Conservation (phyloP, 257 asterid genomes). For the Solanum pennellii region DNA sequence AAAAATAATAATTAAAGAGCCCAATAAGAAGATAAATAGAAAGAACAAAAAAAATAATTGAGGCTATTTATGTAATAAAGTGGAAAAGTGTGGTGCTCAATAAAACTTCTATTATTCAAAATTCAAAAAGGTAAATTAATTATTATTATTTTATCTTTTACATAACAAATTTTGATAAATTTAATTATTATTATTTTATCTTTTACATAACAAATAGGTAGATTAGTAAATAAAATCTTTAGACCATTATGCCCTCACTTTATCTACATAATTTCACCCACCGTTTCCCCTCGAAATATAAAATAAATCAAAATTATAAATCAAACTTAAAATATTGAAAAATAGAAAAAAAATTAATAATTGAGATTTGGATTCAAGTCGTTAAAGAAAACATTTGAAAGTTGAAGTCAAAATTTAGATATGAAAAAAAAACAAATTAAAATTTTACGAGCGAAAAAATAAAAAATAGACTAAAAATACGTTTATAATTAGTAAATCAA, state of each 20-base stretch:
- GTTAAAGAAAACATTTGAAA: background rate
- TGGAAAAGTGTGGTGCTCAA: background rate
- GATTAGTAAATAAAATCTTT: background rate
- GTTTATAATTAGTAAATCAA: background rate
- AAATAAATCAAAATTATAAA: background rate
- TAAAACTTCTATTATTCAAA: background rate
- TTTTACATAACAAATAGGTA: background rate
- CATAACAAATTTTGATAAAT: too few relatives aligned
- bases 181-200: background rate
- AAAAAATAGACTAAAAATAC: too few relatives aligned
- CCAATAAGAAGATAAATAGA: background rate
- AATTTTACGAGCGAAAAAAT: background rate
- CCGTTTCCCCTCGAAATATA: background rate
- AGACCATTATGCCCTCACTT: background rate
- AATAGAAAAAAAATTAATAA: too few relatives aligned
- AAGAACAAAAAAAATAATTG: background rate
- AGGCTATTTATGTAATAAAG: background rate
- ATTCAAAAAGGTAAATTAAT: background rate
- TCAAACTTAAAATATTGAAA: background rate
- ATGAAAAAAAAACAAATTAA: background rate
- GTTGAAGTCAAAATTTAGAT: background rate
- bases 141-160: too few relatives aligned
- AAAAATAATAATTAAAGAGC: too few relatives aligned
- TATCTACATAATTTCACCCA: background rate
- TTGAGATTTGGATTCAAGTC: background rate